These are phyloP conservation scores for Termitomyces sp. DNA, from an alignment of 768 basidiomycete genomes.

Conservation along the genomic window DNA sequence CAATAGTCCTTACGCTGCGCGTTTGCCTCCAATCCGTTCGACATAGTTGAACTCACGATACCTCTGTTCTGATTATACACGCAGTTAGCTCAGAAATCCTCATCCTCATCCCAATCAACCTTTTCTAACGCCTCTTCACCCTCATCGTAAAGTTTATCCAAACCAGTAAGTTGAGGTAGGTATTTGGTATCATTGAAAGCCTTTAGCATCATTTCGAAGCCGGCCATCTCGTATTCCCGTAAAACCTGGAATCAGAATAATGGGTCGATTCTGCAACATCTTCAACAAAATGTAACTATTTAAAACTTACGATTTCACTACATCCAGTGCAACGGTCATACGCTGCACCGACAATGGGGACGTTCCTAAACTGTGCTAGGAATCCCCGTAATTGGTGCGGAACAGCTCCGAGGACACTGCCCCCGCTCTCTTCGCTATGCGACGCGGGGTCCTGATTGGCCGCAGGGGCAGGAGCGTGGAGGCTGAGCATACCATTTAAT, in stretches of 20 bases:
- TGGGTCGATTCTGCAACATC: background rate
- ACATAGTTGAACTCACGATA: background rate
- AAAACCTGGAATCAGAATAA: slow-evolving; percentile 50
- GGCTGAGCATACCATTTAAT: slow-evolving; percentile 14
- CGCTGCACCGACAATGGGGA: slow-evolving; percentile 82
- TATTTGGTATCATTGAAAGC: slow-evolving; percentile 83
- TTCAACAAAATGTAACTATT: background rate
- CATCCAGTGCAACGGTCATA: slow-evolving; percentile 91
- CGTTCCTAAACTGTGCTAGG: slow-evolving; percentile 79
- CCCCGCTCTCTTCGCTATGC: slow-evolving; percentile 25
- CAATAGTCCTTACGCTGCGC: too few relatives aligned
- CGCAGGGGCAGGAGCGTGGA: slow-evolving; percentile 67
- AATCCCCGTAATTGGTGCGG: slow-evolving; percentile 95
- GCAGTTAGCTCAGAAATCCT: slow-evolving; percentile 18
- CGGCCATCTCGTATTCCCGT: slow-evolving; percentile 73
- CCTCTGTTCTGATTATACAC: background rate
- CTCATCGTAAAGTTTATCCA: slow-evolving; percentile 73
- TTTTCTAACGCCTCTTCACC: slow-evolving; percentile 66
- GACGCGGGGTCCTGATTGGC: slow-evolving; percentile 27
- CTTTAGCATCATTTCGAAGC: slow-evolving; percentile 71
- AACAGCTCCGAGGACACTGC: slow-evolving; percentile 75
- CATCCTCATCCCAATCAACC: slow-evolving; percentile 73
- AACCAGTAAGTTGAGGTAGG: slow-evolving; percentile 69
- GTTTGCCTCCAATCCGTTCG: background rate
- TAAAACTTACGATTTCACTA: slow-evolving; percentile 58